phyloP scores from a whole-genome alignment of 2,329 filamentous ascomycete genomes.

The Clarireedia paspali region DNA sequence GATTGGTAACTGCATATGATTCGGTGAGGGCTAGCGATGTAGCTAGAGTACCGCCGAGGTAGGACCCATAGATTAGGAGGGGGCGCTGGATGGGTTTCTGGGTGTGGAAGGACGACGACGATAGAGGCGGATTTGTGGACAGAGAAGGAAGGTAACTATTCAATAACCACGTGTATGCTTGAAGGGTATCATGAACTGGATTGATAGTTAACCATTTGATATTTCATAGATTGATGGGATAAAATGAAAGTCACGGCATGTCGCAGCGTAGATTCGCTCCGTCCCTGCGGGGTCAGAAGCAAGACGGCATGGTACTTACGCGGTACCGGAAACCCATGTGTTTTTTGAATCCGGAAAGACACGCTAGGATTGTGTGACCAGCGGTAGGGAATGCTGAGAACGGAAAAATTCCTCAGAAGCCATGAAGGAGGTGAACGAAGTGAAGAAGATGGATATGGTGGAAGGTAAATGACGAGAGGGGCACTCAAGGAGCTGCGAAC shows the following conservation, averaged over 20 bases:
- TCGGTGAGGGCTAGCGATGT: conserved; percentile 51
- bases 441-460: conserved; percentile 37
- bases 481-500: conserved; percentile 24
- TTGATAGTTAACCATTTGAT: conserved; percentile 19
- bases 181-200: conserved; percentile 47
- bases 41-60: conserved; percentile 50
- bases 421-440: conserved; percentile 33
- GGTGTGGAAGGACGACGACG: neutral
- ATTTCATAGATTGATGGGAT: neutral
- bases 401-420: conserved; percentile 27
- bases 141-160: conserved; percentile 14
- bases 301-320: neutral
- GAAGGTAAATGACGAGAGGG: conserved; percentile 49
- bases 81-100: conserved; percentile 29
- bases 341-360: neutral
- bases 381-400: conserved; percentile 52
- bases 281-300: neutral
- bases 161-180: conserved; percentile 38
- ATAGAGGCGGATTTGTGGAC: neutral
- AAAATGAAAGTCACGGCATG: neutral
- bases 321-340: conserved; percentile 2
- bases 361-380: conserved; percentile 35
- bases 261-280: neutral
- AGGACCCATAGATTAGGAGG: conserved; percentile 44
- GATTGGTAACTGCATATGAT: conserved; percentile 33